Base-by-base conservation (phyloP, 2,329 filamentous ascomycete species). In the Pseudogymnoascus sp. region DNA sequence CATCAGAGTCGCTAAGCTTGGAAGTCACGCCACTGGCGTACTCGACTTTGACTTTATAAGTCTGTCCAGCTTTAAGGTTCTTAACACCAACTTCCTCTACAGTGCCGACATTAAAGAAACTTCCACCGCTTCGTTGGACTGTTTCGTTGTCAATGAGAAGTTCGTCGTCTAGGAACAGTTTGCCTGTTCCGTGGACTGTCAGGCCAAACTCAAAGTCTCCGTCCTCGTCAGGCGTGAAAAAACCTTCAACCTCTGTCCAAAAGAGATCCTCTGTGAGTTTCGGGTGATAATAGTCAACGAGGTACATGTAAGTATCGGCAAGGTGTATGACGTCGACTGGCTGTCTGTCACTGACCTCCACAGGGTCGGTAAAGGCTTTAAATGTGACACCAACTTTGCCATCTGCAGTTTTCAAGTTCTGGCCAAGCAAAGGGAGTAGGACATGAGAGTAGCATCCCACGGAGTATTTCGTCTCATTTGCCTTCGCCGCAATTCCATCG, bases 371-470 rank as follows among this genome's bases (percentile, higher is more conserved):
- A 72, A 82, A 89, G 13, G 83, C 82, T 63, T 78, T 80, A 79
- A 87, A 87, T 10, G 74, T 79, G 75, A 88, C 81, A 1, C 86
- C 86, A 1, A 74, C 71, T 65, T 81, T 78, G 29, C 83, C 84
- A 18, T 80, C 76, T 0, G 74, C 71, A 0, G 80, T 80, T 66
- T 76, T 82, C 58, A 81, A 74, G n/a, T 79, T 74, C 3, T 75
- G 75, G 0, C 83, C 82, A 6, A 87, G 75, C 0, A 84, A 72
- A 0, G 85, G 86, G 1, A 87, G 77, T 65, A 85, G 77, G 69
- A 84, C 84, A 72, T 87, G 84, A 1, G 82, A 84, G 71, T 87
- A 85, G 29, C 81, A 81, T 4, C 86, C 86, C 39, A 86, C 79
- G 3, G 81, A 77, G 70, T 83, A 87, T 1, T 35, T 66, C 12